Percentiles rank a stretch among this genome's conserved stretches.
Conservation (phyloP, 2,329 filamentous ascomycete species). For the Monilinia fructicola region DNA sequence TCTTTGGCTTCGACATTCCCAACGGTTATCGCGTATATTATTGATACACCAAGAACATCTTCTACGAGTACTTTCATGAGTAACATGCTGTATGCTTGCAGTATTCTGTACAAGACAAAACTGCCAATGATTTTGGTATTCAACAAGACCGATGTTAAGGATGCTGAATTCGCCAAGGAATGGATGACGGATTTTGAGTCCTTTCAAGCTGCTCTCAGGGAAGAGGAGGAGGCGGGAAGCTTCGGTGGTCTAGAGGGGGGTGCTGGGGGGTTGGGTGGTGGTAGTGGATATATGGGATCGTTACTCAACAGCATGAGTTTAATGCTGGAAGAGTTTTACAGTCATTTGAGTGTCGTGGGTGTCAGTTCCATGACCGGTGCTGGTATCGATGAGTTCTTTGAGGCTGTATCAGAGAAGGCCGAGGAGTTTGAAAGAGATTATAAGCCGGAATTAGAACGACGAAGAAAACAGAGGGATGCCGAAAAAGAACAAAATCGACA, state of each 20-base stretch:
- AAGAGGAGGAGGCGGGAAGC: conserved; percentile 75
- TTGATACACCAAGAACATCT: conserved; percentile 90
- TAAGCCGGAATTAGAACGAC: conserved; percentile 82
- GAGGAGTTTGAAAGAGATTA: conserved; percentile 89
- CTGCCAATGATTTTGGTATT: conserved; percentile 98
- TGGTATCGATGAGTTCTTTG: conserved; percentile 91
- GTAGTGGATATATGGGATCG: conserved; percentile 94
- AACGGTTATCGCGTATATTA: conserved; percentile 94
- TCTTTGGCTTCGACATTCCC: conserved; percentile 92
- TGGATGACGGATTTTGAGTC: conserved; percentile 99
- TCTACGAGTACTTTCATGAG: conserved; percentile 98
- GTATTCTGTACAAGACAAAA: conserved; percentile 97
- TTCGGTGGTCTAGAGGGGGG: conserved; percentile 71
- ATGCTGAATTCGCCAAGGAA: conserved; percentile 87
- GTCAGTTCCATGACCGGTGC: conserved; percentile 92
- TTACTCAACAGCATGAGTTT: conserved; percentile 96
- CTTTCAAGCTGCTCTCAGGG: conserved; percentile 81
- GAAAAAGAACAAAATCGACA: conserved; percentile 71
- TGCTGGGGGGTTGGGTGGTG: conserved; percentile 59
- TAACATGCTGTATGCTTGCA: conserved; percentile 99
- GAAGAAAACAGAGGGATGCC: conserved; percentile 72
- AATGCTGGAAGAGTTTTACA: conserved; percentile 96
- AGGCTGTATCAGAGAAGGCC: conserved; percentile 81
- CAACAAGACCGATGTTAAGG: conserved; percentile 97
- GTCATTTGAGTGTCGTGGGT: conserved; percentile 86